These are phyloP conservation scores for Globisporangium acanthophoron DNA, from an alignment of 352 stramenopile species.

Conservation along the genomic window DNA sequence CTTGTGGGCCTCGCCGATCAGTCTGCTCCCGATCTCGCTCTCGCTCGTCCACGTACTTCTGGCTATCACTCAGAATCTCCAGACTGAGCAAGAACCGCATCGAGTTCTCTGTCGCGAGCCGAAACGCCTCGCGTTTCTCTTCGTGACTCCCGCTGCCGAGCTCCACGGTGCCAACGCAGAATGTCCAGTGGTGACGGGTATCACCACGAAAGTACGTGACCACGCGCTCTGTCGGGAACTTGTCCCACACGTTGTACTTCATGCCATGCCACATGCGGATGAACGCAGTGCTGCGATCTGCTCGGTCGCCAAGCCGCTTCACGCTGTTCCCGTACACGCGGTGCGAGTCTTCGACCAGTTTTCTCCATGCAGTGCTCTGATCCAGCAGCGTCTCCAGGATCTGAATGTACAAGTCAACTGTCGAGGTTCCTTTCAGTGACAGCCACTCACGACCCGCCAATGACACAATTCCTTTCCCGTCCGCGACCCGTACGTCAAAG, in stretches of 20 bases:
- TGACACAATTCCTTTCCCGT: conserved; percentile 30
- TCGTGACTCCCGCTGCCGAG: conserved; percentile 61
- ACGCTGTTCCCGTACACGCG: conserved; percentile 14
- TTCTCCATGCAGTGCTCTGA: conserved; percentile 39
- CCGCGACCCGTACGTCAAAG: conserved; percentile 37
- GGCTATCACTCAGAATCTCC: conserved; percentile 10
- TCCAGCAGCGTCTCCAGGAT: conserved; percentile 41
- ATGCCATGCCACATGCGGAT: conserved; percentile 47
- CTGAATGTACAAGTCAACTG: conserved; percentile 32
- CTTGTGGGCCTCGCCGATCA: not conserved
- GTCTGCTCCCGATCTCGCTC: not conserved
- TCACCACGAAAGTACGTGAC: conserved; percentile 42
- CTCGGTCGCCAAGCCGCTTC: conserved; percentile 13
- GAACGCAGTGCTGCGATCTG: conserved; percentile 34
- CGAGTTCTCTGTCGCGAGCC: conserved; percentile 31
- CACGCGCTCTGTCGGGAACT: conserved; percentile 36
- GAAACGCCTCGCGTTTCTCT: conserved; percentile 45
- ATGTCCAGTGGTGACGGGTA: conserved; percentile 54
- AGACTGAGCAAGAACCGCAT: conserved; percentile 35
- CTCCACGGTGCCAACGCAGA: conserved; percentile 57
- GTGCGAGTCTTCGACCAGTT: conserved; percentile 36
- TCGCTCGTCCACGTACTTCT: not conserved
- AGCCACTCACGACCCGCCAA: conserved; percentile 51
- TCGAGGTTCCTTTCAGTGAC: conserved; percentile 31
- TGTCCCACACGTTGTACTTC: conserved; percentile 23